These are phyloP conservation scores for Polyporus arcularius DNA, from an alignment of 768 basidiomycete species.

Conservation along the genomic window DNA sequence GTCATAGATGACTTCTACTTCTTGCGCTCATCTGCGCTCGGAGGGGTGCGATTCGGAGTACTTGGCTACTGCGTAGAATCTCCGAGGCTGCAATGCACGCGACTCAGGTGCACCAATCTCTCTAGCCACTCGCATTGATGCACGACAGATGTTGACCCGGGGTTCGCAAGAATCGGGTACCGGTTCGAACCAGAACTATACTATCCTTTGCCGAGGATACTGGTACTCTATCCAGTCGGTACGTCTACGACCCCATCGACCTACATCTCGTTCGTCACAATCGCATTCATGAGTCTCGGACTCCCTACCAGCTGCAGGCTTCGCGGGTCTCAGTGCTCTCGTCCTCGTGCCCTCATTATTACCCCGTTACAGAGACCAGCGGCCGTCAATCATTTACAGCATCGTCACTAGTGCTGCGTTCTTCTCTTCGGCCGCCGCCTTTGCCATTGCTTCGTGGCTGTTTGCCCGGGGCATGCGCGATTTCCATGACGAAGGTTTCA, in stretches of 20 bases:
- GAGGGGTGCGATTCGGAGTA: constrained; percentile 25
- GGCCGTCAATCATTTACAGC: constrained; percentile 21
- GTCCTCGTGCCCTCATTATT: constrained; percentile 21
- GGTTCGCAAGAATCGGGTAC: constrained; percentile 20
- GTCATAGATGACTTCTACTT: constrained; percentile 26
- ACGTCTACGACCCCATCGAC: not conserved
- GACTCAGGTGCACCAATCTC: no score
- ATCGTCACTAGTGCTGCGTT: constrained; percentile 20
- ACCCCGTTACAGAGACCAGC: constrained; percentile 1
- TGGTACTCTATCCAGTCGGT: constrained; percentile 28
- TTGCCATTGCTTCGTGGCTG: constrained; percentile 20
- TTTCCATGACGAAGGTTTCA: constrained; percentile 20
- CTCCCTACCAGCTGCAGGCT: constrained; percentile 19
- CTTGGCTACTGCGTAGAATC: constrained; percentile 28
- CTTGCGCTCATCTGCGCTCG: constrained; percentile 15
- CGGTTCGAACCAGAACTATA: constrained; percentile 21
- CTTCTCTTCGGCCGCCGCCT: constrained; percentile 22
- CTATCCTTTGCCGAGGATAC: constrained; percentile 17
- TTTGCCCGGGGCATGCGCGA: constrained; percentile 21
- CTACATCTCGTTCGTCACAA: no score
- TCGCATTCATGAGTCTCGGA: no score
- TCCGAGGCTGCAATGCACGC: constrained; percentile 12
- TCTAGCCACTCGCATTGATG: no score
- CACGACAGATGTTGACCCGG: no score
- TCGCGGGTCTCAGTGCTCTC: constrained; percentile 16